Evolutionary conservation across 2,329 filamentous ascomycete species (phyloP), one percentile per base, ranked within the genome.

Genomic region (Alternaria panax): DNA sequence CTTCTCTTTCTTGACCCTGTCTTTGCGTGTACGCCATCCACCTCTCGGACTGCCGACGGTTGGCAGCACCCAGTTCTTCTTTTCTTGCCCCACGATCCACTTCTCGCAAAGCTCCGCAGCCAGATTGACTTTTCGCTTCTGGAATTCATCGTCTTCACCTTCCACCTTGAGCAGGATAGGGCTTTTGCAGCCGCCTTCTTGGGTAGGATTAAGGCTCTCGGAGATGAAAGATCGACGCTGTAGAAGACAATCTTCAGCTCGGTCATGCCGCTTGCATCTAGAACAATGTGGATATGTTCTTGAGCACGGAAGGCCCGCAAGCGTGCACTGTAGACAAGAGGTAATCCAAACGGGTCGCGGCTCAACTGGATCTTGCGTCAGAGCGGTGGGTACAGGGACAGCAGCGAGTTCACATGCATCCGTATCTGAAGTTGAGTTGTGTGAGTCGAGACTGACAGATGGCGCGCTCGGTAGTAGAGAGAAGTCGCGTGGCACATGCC

Each of bases 321-420:
- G 63, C 1, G 60, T 68, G 60, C 75, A 78, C 58, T 76, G 72
- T 0, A 71, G 60, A 20, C 75, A 78, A 4, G 74, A 75, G 7
- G 65, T 68, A 6, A 77, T 40, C 28, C 47, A 67, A 2, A 74
- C 60, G n/a, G 71, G 48, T 14, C 59, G 60, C 2, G 63, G 54
- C 9, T 32, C 32, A 14, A 54, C 24, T 3, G 53, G 43, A 8
- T 65, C 52, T n/a, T 59, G 27, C 12, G 25, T 6, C 5, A 24
- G 20, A 11, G n/a, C 8, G 9, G 30, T 34, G 1, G 7, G 16
- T 5, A 20, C 24, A 7, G 27, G 18, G 7, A 32, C 45, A 7
- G 27, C 27, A n/a, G 27, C 22, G 38, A 40, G 22, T 20, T 43
- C 22, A 8, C 20, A 24, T 18, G 20, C 5, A 22, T 34, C 7